phyloP scores from a whole-genome alignment of 805 yeast genomes.

The Allodekkera sacchari region DNA sequence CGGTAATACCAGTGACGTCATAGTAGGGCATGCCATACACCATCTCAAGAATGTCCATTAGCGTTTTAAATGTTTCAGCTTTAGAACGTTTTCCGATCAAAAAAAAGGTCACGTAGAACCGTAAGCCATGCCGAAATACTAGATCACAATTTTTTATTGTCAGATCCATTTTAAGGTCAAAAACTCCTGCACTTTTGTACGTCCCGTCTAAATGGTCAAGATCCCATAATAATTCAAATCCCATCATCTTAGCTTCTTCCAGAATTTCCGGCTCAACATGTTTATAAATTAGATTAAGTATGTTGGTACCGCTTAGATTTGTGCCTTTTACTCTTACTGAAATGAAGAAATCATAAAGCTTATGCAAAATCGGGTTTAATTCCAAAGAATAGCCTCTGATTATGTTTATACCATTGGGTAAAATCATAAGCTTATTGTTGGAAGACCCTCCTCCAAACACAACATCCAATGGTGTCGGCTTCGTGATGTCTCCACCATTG shows the following conservation, averaged over 20 bases:
- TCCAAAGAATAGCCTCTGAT: constrained; percentile 3
- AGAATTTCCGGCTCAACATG: background rate
- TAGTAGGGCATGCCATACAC: constrained; percentile 5
- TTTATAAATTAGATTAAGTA: constrained; percentile 6
- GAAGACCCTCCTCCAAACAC: background rate
- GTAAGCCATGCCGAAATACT: constrained; percentile 1
- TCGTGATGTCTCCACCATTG: constrained; percentile 4
- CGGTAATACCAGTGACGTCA: constrained; percentile 2
- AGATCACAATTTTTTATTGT: constrained; percentile 4
- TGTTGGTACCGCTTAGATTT: constrained; percentile 5
- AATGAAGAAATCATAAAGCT: background rate
- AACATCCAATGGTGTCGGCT: constrained; percentile 2
- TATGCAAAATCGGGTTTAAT: background rate
- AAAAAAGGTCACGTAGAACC: constrained; percentile 2
- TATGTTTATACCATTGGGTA: constrained; percentile 2
- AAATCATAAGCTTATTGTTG: constrained; percentile 3
- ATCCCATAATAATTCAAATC: constrained; percentile 2
- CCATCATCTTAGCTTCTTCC: constrained; percentile 1
- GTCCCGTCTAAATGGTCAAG: background rate
- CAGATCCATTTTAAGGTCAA: constrained; percentile 4
- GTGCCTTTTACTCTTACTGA: constrained; percentile 7
- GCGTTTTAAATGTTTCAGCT: background rate
- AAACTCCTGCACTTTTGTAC: background rate
- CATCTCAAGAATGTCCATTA: constrained; percentile 2
- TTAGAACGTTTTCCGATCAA: background rate